Evolutionary conservation across 257 asterid species (phyloP).

Genomic region (Solanum appendiculatum): DNA sequence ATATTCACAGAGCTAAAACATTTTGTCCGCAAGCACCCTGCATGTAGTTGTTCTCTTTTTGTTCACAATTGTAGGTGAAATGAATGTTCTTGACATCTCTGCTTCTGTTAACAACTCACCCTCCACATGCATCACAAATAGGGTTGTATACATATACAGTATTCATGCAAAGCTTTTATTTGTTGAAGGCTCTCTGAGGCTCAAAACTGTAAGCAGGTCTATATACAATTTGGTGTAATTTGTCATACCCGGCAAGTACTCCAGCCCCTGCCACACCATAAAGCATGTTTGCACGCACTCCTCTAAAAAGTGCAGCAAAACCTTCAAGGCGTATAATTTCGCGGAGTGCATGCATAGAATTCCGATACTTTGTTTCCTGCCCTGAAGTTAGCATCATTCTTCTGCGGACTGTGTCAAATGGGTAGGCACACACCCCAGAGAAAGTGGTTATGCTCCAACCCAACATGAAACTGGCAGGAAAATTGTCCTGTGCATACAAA

Average conservation of each 20-base stretch:
- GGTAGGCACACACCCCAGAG: slow-evolving; percentile 91
- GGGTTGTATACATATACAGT: not conserved
- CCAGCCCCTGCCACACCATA: slow-evolving; percentile 96
- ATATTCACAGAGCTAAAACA: not conserved
- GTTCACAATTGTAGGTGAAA: not conserved
- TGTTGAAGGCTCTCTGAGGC: slow-evolving; percentile 47
- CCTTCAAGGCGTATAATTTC: slow-evolving; percentile 72
- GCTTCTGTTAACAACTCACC: not conserved
- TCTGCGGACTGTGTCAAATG: slow-evolving; percentile 83
- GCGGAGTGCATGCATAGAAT: slow-evolving; percentile 52
- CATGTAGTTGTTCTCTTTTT: not conserved
- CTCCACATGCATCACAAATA: not conserved
- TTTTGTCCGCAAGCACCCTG: too few relatives aligned
- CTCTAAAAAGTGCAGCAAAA: slow-evolving; percentile 54
- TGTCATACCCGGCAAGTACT: slow-evolving; percentile 95
- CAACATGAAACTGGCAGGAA: slow-evolving; percentile 76
- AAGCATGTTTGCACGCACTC: slow-evolving; percentile 84
- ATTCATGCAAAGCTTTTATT: slow-evolving; percentile 14
- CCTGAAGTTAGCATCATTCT: slow-evolving; percentile 99
- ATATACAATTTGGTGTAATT: slow-evolving; percentile 49
- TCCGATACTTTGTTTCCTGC: slow-evolving; percentile 60
- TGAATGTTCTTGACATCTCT: not conserved
- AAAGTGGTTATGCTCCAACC: slow-evolving; percentile 92
- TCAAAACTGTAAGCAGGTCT: slow-evolving; percentile 33
- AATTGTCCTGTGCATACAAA: slow-evolving; percentile 58